These are phyloP conservation scores for Cadophora sp. DNA, from an alignment of 2,329 filamentous ascomycete species.

Conservation along the genomic window DNA sequence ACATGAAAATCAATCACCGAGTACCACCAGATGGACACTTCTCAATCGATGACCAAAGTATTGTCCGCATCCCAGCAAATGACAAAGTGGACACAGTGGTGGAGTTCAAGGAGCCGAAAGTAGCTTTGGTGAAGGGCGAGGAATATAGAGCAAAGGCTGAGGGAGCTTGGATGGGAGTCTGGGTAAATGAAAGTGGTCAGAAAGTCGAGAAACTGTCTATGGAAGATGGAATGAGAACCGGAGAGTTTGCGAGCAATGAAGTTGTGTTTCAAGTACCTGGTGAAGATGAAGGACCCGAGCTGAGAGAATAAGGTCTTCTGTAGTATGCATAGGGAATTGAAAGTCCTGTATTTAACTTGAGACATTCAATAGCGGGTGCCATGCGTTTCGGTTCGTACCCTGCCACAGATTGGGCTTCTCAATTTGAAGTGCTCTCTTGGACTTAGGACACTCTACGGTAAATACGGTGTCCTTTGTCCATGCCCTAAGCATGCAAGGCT, in stretches of 20 bases:
- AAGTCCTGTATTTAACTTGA: no score
- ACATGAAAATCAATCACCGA: slow-evolving; percentile 41
- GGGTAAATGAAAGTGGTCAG: background rate
- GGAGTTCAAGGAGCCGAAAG: slow-evolving; percentile 39
- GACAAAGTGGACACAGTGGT: slow-evolving; percentile 38
- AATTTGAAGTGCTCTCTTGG: no score
- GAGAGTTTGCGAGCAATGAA: slow-evolving; percentile 8
- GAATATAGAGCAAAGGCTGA: slow-evolving; percentile 45
- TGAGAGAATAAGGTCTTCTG: background rate
- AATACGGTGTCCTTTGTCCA: no score
- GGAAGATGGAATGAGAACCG: slow-evolving; percentile 4
- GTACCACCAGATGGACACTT: slow-evolving; percentile 42
- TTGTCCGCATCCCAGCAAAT: slow-evolving; percentile 44
- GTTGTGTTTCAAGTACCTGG: background rate
- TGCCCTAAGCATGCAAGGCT: no score
- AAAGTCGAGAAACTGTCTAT: background rate
- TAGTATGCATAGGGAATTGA: background rate
- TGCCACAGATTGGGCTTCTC: no score
- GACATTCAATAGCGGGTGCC: no score
- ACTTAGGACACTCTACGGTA: no score
- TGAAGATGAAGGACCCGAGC: background rate
- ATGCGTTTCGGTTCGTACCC: no score
- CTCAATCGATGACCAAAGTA: slow-evolving; percentile 33
- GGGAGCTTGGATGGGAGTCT: slow-evolving; percentile 46
- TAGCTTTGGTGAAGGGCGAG: slow-evolving; percentile 42